Evolutionary conservation across 1,284 basidiomycete species (phyloP), one percentile per base, ranked within the genome.

Genomic region (Microbotryum silenes-acaulis): DNA sequence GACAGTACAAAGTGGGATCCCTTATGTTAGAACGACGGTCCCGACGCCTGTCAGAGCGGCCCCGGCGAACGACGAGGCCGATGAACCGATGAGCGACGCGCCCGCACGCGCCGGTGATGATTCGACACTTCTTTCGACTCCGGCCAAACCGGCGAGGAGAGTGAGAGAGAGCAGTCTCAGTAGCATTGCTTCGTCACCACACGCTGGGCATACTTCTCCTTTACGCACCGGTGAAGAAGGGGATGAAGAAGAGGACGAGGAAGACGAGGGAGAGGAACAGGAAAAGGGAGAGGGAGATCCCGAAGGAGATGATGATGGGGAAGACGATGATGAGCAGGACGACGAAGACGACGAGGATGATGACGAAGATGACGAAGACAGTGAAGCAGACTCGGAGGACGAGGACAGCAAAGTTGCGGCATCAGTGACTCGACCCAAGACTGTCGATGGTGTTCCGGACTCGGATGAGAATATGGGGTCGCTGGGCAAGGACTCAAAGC

Each of bases 311-410:
- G 31, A 48, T 9, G 21, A 33, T 14, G 50, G 49, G 2, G 51
- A 45, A 5, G 56, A 55, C 9, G 44, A 46, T 25, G 49, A 47
- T 12, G 57, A 46, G 20, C 29, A 61, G 18, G 53, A 60, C 27
- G 31, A 27, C 27, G 56, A 51, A 12, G 52, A 56, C 5, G 59
- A 51, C 1, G 54, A 57, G 5, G 46, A 33, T 3, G n/a, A 20
- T 4, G 46, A 29, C 1, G 55, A 60, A 1, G 56, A 59, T 6
- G 59, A 49, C 6, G 63, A 61, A 27, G 55, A 57, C n/a, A 48
- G 46, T 3, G 56, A 54, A 8, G 57, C 61, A 37, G 63, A 59
- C 25, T 62, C 63, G 20, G 61, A 63, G n/a, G 64, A 59, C 10
- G 53, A 57, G 10, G 60, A 57, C 37, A 48, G 33, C 18, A 52